These are phyloP conservation scores for Setaria italica DNA, from an alignment of 202 grass and related monocot species.

Conservation along the genomic window DNA sequence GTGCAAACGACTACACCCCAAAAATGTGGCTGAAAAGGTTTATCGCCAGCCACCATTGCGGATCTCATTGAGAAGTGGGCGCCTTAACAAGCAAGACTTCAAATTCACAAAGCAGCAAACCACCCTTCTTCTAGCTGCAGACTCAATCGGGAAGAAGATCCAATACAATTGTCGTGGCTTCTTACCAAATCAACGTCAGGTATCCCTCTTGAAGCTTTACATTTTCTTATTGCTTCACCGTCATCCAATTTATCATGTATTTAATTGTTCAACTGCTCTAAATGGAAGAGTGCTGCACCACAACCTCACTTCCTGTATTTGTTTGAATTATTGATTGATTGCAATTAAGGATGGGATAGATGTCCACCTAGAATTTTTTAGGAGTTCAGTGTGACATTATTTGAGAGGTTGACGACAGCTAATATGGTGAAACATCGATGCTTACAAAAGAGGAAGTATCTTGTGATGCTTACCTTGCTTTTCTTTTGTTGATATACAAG, in stretches of 20 bases:
- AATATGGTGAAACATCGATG: not conserved
- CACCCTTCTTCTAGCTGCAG: slow-evolving; percentile 74
- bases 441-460: slow-evolving; percentile 6
- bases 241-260: slow-evolving; percentile 23
- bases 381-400: not conserved
- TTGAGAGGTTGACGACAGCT: slow-evolving; percentile 19
- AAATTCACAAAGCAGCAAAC: slow-evolving; percentile 89
- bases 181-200: slow-evolving; percentile 92
- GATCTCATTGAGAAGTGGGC: slow-evolving; percentile 82
- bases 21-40: slow-evolving; percentile 95
- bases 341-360: slow-evolving; percentile 16
- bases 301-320: not conserved
- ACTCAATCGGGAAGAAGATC: slow-evolving; percentile 84
- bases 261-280: slow-evolving; percentile 24
- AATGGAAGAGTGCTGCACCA: slow-evolving; percentile 12
- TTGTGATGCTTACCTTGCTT: not conserved
- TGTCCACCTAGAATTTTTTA: slow-evolving; percentile 1
- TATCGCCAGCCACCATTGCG: slow-evolving; percentile 85
- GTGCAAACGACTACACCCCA: slow-evolving; percentile 96
- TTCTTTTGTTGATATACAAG: not conserved
- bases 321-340: slow-evolving; percentile 9
- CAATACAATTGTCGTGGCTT: slow-evolving; percentile 89
- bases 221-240: slow-evolving; percentile 27
- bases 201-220: slow-evolving; percentile 45
- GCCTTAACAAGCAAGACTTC: slow-evolving; percentile 92